Base-by-base conservation (phyloP, 805 yeast species). In the Yarrowia osloensis region DNA sequence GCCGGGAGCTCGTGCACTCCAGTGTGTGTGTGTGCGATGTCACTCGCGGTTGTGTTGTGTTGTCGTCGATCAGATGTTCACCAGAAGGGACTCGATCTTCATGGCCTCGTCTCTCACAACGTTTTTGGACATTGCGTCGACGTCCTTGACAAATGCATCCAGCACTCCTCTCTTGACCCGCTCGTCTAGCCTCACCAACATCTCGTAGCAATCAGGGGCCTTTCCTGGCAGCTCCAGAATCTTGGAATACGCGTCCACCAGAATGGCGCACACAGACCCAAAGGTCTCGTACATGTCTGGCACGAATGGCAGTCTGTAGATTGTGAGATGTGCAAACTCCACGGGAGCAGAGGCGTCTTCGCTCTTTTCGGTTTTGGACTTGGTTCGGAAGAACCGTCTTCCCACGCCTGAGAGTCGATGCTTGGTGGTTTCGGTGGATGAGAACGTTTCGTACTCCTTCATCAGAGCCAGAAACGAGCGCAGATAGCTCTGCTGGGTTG, bases 271-370 rank as follows among this genome's bases (percentile, higher is more conserved):
- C 11, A 72, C 70, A 13, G 72, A 67, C 17, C 71, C 49, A 61
- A 71, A 71, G n/a, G 74, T 72, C 63, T 71, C 73, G 50, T 71
- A 69, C 35, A 68, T 63, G 66, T 73, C 75, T n/a, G 74, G 75
- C 6, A 68, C 63, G 66, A 71, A 73, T 29, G 75, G 75, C 62
- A 73, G 69, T 50, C 70, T 74, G 39, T 63, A 66, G n/a, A 71
- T 65, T 37, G 37, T 65, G 40, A 73, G 70, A 57, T 70, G 68
- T 9, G 59, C 29, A 46, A 69, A 69, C 2, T 72, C 74, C 44
- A 67, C 31, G 6, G 68, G 65, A 6, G 67, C 22, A 1, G 66
- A n/a, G 4, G 55, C 33, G 11, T 50, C 55, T 17, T 59, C 47
- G 17, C 35, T 44, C 50, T 67, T 66, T 26, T 70, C 70, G 15